phyloP scores from a whole-genome alignment of 2,329 filamentous ascomycete genomes.

The Zymoseptoria ardabiliae region DNA sequence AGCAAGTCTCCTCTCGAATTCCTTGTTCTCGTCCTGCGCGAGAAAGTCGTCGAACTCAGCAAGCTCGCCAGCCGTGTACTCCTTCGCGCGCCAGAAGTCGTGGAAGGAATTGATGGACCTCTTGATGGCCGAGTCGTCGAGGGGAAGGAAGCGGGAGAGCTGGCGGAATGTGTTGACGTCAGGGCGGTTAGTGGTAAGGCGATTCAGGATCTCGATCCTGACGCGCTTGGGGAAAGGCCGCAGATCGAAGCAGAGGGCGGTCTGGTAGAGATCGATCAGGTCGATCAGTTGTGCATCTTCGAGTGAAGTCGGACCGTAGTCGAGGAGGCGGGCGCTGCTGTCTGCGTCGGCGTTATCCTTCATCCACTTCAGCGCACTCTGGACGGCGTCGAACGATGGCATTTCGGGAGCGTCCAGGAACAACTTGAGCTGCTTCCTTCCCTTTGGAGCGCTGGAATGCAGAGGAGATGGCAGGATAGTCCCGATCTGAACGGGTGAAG shows the following conservation, averaged over 20 bases:
- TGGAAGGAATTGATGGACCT: conserved; percentile 13
- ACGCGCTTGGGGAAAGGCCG: conserved; percentile 11
- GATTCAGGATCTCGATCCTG: conserved; percentile 4
- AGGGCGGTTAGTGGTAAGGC: conserved; percentile 5
- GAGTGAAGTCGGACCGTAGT: conserved; percentile 6
- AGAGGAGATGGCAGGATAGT: background rate
- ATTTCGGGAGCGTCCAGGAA: conserved; percentile 6
- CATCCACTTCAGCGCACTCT: conserved; percentile 16
- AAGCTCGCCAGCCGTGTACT: conserved; percentile 1
- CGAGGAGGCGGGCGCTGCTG: conserved; percentile 4
- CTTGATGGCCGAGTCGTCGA: conserved; percentile 8
- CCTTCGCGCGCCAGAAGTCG: background rate
- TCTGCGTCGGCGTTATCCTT: conserved; percentile 11
- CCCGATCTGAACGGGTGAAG: background rate
- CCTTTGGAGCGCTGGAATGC: background rate
- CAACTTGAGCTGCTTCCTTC: conserved; percentile 4
- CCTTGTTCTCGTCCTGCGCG: background rate
- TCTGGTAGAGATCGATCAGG: conserved; percentile 16
- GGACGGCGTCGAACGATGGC: conserved; percentile 6
- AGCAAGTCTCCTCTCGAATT: background rate
- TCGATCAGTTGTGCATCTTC: conserved; percentile 1
- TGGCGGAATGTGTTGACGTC: conserved; percentile 7
- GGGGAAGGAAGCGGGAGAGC: conserved; percentile 10
- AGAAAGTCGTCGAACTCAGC: conserved; percentile 1
- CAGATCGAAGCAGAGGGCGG: conserved; percentile 10